Evolutionary conservation across 2,329 filamentous ascomycete genomes (phyloP), one percentile per base, ranked within the genome.

Genomic region (Fusarium begoniae): DNA sequence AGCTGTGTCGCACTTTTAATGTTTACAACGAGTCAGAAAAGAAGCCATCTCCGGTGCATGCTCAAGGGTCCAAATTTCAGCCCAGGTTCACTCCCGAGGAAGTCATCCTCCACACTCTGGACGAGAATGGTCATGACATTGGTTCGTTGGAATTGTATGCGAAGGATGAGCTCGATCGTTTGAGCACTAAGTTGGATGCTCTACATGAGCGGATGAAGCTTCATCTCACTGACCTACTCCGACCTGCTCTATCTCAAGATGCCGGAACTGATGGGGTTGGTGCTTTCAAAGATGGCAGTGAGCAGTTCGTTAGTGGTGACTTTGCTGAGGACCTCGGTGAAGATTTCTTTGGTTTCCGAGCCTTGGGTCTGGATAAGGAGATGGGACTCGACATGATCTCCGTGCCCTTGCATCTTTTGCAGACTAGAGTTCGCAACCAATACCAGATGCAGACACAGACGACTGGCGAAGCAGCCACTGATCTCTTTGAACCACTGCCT

Each of bases 341-440:
- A 85, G 96, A 99, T 84, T 99, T 98, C 89, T 99, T 99, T 79
- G 96, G 96, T 35, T 98, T 99, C 89, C 95, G 95, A 80, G 95
- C 97, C 69, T 90, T 99, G 51, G 96, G 96, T 48, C 88, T 99
- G 66, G 95, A 98, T 79, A 92, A 91, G 77, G 96, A 99, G 81
- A 93, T 98, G 80, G 95, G 95, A 24, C 88, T 96, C 70, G 92
- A 96, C 38, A 93, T 93, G 75, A 90, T 98, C 70, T 95, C 94
- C 60, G 96, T 99, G 41, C 96, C 97, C 30, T 88, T 99, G 66
- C 96, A 99, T 84, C 90, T 99, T 26, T 89, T 99, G 35, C 96
- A 98, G 81, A 95, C 94, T 75, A 91, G 96, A 77, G 94, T 99
- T 78, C 92, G 94, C 80, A 96, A 88, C 79, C 93, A 94, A 65